Evolutionary conservation across 2,329 filamentous ascomycete species (phyloP).

Genomic region (Emergomyces africanus): DNA sequence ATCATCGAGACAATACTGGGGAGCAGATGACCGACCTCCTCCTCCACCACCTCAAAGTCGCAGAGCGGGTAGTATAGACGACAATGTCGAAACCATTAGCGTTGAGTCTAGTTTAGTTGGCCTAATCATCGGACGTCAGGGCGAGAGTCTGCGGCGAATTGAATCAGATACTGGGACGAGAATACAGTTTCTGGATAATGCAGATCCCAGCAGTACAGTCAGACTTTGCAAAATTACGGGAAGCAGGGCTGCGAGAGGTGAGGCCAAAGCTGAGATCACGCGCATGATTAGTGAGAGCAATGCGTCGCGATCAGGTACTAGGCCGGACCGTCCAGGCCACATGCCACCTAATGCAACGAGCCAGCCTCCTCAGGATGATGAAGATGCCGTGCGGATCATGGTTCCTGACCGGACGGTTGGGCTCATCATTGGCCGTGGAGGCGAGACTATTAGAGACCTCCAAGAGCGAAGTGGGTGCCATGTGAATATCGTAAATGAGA

Average conservation of each 20-base stretch:
- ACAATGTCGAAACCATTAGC: slow-evolving; percentile 67
- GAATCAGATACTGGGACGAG: slow-evolving; percentile 71
- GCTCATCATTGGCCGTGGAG: slow-evolving; percentile 83
- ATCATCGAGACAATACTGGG: slow-evolving; percentile 35
- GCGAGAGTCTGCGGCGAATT: slow-evolving; percentile 76
- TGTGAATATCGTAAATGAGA: slow-evolving; percentile 88
- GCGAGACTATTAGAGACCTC: slow-evolving; percentile 83
- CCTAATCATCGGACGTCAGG: slow-evolving; percentile 79
- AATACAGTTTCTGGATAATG: slow-evolving; percentile 75
- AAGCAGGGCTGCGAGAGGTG: slow-evolving; percentile 54
- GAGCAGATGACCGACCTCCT: slow-evolving; percentile 46
- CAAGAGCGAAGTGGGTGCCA: slow-evolving; percentile 90
- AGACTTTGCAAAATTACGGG: slow-evolving; percentile 81
- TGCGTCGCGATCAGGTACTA: slow-evolving; percentile 26
- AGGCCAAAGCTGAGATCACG: slow-evolving; percentile 72
- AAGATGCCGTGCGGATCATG: slow-evolving; percentile 86
- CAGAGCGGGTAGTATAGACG: slow-evolving; percentile 38
- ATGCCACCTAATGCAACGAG: slow-evolving; percentile 4
- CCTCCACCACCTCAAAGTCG: slow-evolving; percentile 39
- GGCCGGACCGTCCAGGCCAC: background rate
- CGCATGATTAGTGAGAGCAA: slow-evolving; percentile 80
- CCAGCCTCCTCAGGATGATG: slow-evolving; percentile 51
- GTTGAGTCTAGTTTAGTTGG: slow-evolving; percentile 81
- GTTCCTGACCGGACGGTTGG: slow-evolving; percentile 87
- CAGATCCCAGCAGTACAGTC: slow-evolving; percentile 56